A percentile compares a stretch with the other conserved stretches of the same genome.
Conservation (phyloP, 305 asterid species). For the Solanum chacoense region DNA sequence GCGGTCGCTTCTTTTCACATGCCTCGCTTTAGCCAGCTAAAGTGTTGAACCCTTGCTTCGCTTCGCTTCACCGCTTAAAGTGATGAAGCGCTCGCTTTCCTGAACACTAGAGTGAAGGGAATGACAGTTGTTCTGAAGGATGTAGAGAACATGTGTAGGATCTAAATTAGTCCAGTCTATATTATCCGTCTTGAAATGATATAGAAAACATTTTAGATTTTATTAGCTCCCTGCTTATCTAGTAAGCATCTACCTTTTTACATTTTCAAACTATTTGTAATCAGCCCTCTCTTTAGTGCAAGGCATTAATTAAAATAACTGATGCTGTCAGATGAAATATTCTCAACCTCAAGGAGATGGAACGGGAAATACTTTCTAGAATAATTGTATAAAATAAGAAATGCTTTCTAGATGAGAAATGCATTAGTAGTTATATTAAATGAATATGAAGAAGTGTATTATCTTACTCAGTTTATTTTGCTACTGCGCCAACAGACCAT, state of each 20-base stretch:
- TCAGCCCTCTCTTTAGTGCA: background rate
- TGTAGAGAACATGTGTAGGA: background rate
- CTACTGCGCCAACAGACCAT: background rate
- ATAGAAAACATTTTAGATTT: background rate
- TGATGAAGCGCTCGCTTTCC: too few relatives aligned
- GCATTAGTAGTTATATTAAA: background rate
- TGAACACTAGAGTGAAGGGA: background rate
- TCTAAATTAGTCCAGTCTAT: background rate
- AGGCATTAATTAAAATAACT: background rate
- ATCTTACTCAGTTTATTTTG: background rate
- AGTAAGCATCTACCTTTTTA: background rate
- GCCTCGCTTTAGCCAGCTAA: too few relatives aligned
- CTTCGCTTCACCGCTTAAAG: too few relatives aligned
- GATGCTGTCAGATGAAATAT: background rate
- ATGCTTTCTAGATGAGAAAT: background rate
- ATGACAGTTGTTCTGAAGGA: background rate
- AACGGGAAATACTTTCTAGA: background rate
- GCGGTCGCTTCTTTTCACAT: too few relatives aligned
- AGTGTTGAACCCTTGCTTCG: too few relatives aligned
- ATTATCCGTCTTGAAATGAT: background rate
- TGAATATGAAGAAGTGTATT: background rate
- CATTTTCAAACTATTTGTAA: background rate
- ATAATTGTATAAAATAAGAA: background rate
- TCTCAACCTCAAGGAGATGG: background rate
- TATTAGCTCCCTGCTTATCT: background rate